A percentile compares a stretch with the other conserved stretches of the same genome.
Evolutionary conservation across 116 monocot genomes (phyloP).

Genomic region (Dioscorea cayenensis): DNA sequence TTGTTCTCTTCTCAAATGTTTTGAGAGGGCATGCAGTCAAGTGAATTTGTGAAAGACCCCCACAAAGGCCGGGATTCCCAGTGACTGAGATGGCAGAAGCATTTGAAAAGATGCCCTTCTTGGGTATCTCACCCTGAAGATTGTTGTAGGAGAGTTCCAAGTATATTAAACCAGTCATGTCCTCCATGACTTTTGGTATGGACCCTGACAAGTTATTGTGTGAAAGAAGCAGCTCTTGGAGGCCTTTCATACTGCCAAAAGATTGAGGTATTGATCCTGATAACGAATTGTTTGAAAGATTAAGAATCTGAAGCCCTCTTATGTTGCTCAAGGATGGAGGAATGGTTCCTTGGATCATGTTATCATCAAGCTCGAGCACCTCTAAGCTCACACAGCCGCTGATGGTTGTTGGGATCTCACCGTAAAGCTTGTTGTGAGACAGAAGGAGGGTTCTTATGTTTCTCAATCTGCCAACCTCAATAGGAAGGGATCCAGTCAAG

Average conservation of each 20-base stretch:
- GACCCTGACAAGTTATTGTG: constrained; percentile 6
- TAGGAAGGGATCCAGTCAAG: background rate
- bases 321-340: background rate
- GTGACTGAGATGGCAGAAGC: constrained; percentile 6
- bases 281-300: too few relatives aligned
- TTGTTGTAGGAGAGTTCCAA: constrained; percentile 12
- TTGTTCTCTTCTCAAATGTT: background rate
- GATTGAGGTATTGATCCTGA: constrained; percentile 8
- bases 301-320: background rate
- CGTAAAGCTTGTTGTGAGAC: background rate
- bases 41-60: constrained; percentile 15
- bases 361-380: background rate
- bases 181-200: background rate
- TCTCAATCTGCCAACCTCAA: background rate
- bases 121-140: constrained; percentile 12
- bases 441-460: background rate
- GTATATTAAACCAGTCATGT: background rate
- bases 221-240: constrained; percentile 11
- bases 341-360: background rate
- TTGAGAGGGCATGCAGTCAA: constrained; percentile 5
- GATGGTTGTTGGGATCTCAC: constrained; percentile 2
- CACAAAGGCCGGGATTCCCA: constrained; percentile 12
- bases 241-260: background rate
- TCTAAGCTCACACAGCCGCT: background rate
- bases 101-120: background rate